Conservation (phyloP, 331 rosid species). For the Arachis monticola region DNA sequence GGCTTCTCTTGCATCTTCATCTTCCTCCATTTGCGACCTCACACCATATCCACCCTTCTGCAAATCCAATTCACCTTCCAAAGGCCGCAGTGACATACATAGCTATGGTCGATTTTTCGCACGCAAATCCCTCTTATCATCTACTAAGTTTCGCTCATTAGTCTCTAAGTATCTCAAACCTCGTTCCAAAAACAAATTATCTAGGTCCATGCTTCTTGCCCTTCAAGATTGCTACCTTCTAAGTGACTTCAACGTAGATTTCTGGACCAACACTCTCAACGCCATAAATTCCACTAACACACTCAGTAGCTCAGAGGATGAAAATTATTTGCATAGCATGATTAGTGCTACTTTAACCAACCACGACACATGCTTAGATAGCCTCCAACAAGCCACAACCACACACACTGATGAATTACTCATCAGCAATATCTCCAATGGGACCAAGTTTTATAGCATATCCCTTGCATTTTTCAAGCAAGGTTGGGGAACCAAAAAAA, state of each 20-base stretch:
- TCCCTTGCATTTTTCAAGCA: conserved; percentile 28
- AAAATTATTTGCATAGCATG: conserved; percentile 11
- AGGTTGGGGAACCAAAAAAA: background rate
- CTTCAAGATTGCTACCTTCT: conserved; percentile 33
- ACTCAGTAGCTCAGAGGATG: background rate
- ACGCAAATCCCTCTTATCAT: conserved; percentile 14
- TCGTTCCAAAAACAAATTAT: background rate
- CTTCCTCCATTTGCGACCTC: conserved; percentile 36
- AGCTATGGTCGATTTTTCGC: conserved; percentile 17
- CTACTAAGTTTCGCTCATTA: background rate
- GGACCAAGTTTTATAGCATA: conserved; percentile 33
- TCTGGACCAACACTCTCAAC: background rate
- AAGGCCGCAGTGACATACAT: background rate
- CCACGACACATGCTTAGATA: conserved; percentile 37
- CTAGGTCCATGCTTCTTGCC: conserved; percentile 6
- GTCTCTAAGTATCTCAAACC: conserved; percentile 5
- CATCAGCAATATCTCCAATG: conserved; percentile 31
- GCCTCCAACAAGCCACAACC: conserved; percentile 26
- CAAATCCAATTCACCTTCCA: conserved; percentile 31
- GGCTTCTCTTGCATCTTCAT: conserved; percentile 17
- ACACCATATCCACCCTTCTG: conserved; percentile 46
- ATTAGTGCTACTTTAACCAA: conserved; percentile 45
- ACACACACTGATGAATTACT: conserved; percentile 14
- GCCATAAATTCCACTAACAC: conserved; percentile 36
- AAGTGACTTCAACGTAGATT: background rate